Evolutionary conservation across 1,139 yeast genomes (phyloP).

Genomic region (Kodamaea sp.): DNA sequence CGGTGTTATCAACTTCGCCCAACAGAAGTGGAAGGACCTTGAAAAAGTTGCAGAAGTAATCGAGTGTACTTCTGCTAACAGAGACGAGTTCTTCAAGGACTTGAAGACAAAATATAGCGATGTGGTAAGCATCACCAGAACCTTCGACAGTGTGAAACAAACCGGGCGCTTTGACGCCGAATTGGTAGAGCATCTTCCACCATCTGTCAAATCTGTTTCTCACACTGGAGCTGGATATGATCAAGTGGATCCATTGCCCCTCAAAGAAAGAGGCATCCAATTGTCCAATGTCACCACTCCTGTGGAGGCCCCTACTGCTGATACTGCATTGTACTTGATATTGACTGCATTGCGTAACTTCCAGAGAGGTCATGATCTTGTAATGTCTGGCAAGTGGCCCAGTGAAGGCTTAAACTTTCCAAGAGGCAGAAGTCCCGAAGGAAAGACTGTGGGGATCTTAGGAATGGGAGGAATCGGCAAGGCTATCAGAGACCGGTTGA

Average conservation of each 20-base stretch:
- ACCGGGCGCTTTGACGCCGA: slow-evolving; percentile 83
- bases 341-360: slow-evolving; percentile 72
- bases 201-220: slow-evolving; percentile 60
- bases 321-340: slow-evolving; percentile 67
- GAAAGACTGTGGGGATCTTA: slow-evolving; percentile 62
- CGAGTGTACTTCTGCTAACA: slow-evolving; percentile 40
- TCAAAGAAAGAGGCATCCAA: slow-evolving; percentile 55
- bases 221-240: slow-evolving; percentile 97
- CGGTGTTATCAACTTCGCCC: slow-evolving; percentile 55
- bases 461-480: slow-evolving; percentile 84
- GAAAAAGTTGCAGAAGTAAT: slow-evolving; percentile 52
- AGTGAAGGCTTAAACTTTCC: slow-evolving; percentile 21
- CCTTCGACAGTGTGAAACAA: slow-evolving; percentile 43
- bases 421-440: slow-evolving; percentile 50
- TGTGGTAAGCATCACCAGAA: slow-evolving; percentile 51
- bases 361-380: slow-evolving; percentile 45
- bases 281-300: slow-evolving; percentile 71
- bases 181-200: slow-evolving; percentile 60
- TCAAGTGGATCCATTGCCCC: slow-evolving; percentile 62
- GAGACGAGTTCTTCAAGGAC: slow-evolving; percentile 55
- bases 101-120: slow-evolving; percentile 50
- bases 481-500: slow-evolving; percentile 60
- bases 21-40: slow-evolving; percentile 56
- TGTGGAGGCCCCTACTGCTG: slow-evolving; percentile 83
- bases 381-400: slow-evolving; percentile 63